Percentiles rank a stretch among this genome's conserved stretches.
These are phyloP conservation scores for Panaeolus cyanescens DNA, from an alignment of 768 basidiomycete species.

Conservation along the genomic window DNA sequence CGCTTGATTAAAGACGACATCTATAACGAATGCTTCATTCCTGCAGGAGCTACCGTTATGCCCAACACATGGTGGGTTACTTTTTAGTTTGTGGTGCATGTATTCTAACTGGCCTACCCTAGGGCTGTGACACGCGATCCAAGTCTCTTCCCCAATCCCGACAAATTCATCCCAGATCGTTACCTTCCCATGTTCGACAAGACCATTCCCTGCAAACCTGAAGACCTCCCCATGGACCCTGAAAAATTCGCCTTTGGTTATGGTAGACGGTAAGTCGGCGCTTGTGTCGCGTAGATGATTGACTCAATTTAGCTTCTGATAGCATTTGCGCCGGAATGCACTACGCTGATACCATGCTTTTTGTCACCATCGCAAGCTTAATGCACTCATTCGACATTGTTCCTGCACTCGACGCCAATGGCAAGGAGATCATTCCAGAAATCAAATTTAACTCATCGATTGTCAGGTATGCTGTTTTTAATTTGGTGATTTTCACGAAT, in stretches of 20 bases:
- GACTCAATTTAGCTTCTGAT: neutral
- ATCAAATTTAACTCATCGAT: conserved; percentile 23
- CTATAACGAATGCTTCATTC: conserved; percentile 28
- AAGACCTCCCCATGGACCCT: conserved; percentile 19
- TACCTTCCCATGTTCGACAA: conserved; percentile 26
- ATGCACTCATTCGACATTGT: conserved; percentile 21
- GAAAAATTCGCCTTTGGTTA: conserved; percentile 26
- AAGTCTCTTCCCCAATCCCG: conserved; percentile 21
- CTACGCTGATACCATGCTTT: conserved; percentile 25
- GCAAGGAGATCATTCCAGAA: conserved; percentile 21
- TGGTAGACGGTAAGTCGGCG: conserved; percentile 21
- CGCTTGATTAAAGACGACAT: conserved; percentile 18
- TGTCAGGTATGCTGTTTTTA: conserved; percentile 14
- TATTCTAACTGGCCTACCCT: neutral
- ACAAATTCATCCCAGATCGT: conserved; percentile 27
- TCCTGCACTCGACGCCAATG: conserved; percentile 17
- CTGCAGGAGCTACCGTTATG: conserved; percentile 33
- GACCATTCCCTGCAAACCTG: conserved; percentile 15
- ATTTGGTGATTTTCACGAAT: neutral
- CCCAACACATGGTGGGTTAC: conserved; percentile 28
- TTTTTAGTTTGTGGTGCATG: neutral
- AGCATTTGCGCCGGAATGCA: conserved; percentile 27
- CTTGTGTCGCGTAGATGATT: neutral
- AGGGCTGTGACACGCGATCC: conserved; percentile 30
- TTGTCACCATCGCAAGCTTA: conserved; percentile 23